Conservation (phyloP, 192 early-diverging fungal species). For the Coemansia sp. region DNA sequence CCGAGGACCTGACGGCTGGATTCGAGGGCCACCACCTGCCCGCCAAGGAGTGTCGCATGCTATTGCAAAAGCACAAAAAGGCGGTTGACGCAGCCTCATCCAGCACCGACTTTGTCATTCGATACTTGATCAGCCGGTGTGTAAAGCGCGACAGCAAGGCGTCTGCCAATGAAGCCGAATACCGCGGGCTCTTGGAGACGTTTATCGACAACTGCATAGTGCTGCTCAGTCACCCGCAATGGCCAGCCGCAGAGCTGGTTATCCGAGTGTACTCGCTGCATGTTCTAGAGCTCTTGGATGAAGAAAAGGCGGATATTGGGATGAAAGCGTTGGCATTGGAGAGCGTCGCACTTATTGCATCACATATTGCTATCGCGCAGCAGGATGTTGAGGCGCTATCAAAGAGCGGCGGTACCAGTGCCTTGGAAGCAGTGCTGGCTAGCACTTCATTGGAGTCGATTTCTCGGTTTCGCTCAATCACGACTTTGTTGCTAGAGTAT, state of each 20-base stretch:
- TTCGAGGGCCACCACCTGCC: slow-evolving; percentile 33
- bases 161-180: slow-evolving; percentile 68
- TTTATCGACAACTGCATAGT: slow-evolving; percentile 73
- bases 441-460: slow-evolving; percentile 33
- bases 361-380: slow-evolving; percentile 53
- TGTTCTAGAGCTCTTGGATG: slow-evolving; percentile 68
- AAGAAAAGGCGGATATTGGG: slow-evolving; percentile 60
- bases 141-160: slow-evolving; percentile 46
- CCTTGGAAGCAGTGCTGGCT: slow-evolving; percentile 15
- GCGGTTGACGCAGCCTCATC: slow-evolving; percentile 60
- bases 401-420: background rate
- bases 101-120: slow-evolving; percentile 61
- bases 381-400: slow-evolving; percentile 1
- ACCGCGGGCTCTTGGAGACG: slow-evolving; percentile 69
- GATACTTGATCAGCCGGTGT: slow-evolving; percentile 65
- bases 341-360: slow-evolving; percentile 62
- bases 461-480: slow-evolving; percentile 15
- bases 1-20: slow-evolving; percentile 41
- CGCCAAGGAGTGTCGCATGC: slow-evolving; percentile 42
- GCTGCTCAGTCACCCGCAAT: slow-evolving; percentile 82
- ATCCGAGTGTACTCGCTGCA: slow-evolving; percentile 68
- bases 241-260: slow-evolving; percentile 85
- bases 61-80: slow-evolving; percentile 44
- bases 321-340: slow-evolving; percentile 67
- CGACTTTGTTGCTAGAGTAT: slow-evolving; percentile 29